Evolutionary conservation across 805 yeast species (phyloP).

Genomic region (Saccharomycopsis microspora): DNA sequence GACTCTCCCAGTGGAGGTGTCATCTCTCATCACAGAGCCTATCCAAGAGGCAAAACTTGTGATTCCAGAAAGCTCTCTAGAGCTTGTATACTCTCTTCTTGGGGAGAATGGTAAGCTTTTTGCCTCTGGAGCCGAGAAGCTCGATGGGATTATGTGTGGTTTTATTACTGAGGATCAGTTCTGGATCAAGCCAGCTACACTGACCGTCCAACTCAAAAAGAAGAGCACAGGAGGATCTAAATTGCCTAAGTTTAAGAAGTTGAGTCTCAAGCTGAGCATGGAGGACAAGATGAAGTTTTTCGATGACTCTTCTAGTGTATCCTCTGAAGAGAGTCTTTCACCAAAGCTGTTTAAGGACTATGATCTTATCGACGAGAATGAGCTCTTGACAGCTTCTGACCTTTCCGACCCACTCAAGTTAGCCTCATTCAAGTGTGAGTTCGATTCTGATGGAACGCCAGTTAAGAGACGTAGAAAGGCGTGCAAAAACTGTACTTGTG

Average conservation of each 20-base stretch:
- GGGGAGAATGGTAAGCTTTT: constrained; percentile 5
- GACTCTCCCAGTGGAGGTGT: constrained; percentile 3
- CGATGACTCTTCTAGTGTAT: constrained; percentile 3
- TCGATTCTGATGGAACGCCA: constrained; percentile 30
- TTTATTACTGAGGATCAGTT: constrained; percentile 6
- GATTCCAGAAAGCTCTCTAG: not conserved
- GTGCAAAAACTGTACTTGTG: constrained; percentile 97
- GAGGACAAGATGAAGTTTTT: constrained; percentile 6
- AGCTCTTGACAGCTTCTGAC: constrained; percentile 25
- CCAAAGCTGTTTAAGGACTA: constrained; percentile 5
- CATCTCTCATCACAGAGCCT: not conserved
- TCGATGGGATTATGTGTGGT: constrained; percentile 9
- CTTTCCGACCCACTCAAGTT: constrained; percentile 51
- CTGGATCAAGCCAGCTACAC: constrained; percentile 11
- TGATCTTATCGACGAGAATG: constrained; percentile 28
- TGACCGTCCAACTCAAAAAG: not conserved
- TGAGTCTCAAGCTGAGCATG: not conserved
- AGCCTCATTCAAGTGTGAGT: constrained; percentile 26
- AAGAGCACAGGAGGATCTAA: not conserved
- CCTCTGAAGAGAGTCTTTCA: not conserved
- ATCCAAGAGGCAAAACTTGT: not conserved
- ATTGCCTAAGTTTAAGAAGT: not conserved
- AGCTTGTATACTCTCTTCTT: constrained; percentile 5
- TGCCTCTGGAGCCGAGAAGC: constrained; percentile 1
- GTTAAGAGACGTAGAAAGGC: constrained; percentile 66